phyloP scores from a whole-genome alignment of 1,139 yeast species.

The Arxiozyma heterogenica region DNA sequence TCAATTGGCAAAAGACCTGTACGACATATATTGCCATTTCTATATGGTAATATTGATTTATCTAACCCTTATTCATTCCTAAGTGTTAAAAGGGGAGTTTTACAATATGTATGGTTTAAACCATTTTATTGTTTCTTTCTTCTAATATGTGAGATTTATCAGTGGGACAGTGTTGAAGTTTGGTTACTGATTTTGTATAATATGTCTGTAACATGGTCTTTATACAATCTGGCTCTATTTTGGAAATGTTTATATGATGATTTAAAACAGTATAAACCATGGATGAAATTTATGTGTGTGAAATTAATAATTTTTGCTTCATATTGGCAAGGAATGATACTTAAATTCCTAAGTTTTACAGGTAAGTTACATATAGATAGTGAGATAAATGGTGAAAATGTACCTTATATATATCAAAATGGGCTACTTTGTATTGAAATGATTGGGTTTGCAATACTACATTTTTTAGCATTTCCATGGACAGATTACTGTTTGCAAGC shows the following conservation, averaged over 20 bases:
- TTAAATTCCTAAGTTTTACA: slow-evolving; percentile 51
- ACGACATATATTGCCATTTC: slow-evolving; percentile 52
- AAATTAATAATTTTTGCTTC: slow-evolving; percentile 90
- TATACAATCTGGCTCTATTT: slow-evolving; percentile 79
- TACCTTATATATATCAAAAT: slow-evolving; percentile 62
- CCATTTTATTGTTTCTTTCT: slow-evolving; percentile 62
- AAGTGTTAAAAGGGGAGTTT: slow-evolving; percentile 68
- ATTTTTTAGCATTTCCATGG: slow-evolving; percentile 78
- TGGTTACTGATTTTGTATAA: slow-evolving; percentile 59
- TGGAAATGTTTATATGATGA: slow-evolving; percentile 84
- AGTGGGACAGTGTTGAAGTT: slow-evolving; percentile 22
- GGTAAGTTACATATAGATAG: slow-evolving; percentile 37
- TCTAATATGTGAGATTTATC: slow-evolving; percentile 43
- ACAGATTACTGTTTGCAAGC: slow-evolving; percentile 53
- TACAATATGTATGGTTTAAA: slow-evolving; percentile 93
- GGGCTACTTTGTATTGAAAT: slow-evolving; percentile 75
- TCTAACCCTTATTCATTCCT: slow-evolving; percentile 79
- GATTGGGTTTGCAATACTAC: slow-evolving; percentile 78
- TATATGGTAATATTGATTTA: slow-evolving; percentile 52
- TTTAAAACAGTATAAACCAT: slow-evolving; percentile 70
- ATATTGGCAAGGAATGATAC: slow-evolving; percentile 85
- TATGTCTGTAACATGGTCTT: slow-evolving; percentile 66
- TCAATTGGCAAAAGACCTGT: slow-evolving; percentile 72
- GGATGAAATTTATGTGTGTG: slow-evolving; percentile 88
- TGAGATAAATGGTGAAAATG: slow-evolving; percentile 28